phyloP scores from a whole-genome alignment of 495 filamentous ascomycete species.

The Venustampulla echinocandica region DNA sequence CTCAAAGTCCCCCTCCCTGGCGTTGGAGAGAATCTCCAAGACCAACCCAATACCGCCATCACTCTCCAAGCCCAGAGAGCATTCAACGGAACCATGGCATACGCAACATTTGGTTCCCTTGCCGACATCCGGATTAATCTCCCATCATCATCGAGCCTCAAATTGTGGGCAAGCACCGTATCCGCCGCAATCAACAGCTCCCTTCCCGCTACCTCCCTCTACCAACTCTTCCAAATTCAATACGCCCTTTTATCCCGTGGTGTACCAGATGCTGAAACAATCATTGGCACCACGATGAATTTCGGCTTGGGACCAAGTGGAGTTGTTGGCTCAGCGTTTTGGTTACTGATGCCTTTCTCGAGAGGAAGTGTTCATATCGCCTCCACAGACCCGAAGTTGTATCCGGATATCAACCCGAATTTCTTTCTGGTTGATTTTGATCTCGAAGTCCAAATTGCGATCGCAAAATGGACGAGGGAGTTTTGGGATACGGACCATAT shows the following conservation, averaged over 20 bases:
- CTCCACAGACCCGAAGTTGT: constrained; percentile 25
- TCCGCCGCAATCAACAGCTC: constrained; percentile 24
- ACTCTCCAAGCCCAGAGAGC: constrained; percentile 29
- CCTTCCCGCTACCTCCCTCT: constrained; percentile 23
- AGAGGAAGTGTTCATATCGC: constrained; percentile 48
- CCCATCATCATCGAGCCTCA: not conserved
- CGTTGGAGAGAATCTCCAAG: constrained; percentile 55
- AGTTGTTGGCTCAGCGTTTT: constrained; percentile 30
- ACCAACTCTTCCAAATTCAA: constrained; percentile 33
- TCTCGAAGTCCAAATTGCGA: constrained; percentile 11
- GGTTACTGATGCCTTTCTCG: constrained; percentile 39
- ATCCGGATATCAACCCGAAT: constrained; percentile 40
- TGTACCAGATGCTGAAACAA: constrained; percentile 35
- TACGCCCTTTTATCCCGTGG: constrained; percentile 35
- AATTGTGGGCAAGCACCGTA: not conserved
- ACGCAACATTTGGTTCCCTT: constrained; percentile 22
- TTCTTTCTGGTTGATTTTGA: constrained; percentile 7
- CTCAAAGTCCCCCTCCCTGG: constrained; percentile 46
- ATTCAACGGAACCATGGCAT: not conserved
- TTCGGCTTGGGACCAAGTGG: constrained; percentile 11
- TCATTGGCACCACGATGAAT: constrained; percentile 16
- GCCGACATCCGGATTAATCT: constrained; percentile 13
- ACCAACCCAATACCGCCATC: constrained; percentile 49
- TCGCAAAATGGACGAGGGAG: constrained; percentile 20
- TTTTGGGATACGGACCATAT: constrained; percentile 25